phyloP scores from a whole-genome alignment of 257 asterid genomes.

The Solanum clarkiae region DNA sequence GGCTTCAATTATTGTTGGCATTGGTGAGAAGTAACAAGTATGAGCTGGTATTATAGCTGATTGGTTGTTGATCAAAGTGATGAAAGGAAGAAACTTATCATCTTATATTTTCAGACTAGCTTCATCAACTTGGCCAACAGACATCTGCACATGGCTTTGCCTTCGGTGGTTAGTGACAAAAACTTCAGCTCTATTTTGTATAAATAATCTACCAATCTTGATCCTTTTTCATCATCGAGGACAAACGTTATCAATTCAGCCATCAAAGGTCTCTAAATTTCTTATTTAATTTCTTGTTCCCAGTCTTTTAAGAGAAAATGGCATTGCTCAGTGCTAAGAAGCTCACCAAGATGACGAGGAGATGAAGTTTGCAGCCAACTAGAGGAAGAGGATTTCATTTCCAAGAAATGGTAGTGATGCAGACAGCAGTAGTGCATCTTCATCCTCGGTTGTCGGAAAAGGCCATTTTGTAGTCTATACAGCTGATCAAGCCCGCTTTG shows the following conservation, averaged over 20 bases:
- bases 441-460: background rate
- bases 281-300: background rate
- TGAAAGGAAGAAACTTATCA: background rate
- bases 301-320: background rate
- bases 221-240: background rate
- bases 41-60: background rate
- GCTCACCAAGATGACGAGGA: background rate
- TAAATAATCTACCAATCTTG: background rate
- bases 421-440: background rate
- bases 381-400: background rate
- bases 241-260: background rate
- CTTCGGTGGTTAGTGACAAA: background rate
- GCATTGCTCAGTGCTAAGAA: background rate
- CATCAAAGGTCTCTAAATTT: background rate
- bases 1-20: background rate
- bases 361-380: background rate
- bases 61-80: background rate
- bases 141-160: background rate
- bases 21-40: background rate
- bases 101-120: background rate
- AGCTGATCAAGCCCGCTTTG: constrained; percentile 1
- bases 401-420: no score
- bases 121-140: background rate
- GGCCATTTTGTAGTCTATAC: constrained; percentile 28
- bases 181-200: background rate